Conservation (phyloP, 2,329 filamentous ascomycete genomes). For the Stagonosporopsis rhizophila region DNA sequence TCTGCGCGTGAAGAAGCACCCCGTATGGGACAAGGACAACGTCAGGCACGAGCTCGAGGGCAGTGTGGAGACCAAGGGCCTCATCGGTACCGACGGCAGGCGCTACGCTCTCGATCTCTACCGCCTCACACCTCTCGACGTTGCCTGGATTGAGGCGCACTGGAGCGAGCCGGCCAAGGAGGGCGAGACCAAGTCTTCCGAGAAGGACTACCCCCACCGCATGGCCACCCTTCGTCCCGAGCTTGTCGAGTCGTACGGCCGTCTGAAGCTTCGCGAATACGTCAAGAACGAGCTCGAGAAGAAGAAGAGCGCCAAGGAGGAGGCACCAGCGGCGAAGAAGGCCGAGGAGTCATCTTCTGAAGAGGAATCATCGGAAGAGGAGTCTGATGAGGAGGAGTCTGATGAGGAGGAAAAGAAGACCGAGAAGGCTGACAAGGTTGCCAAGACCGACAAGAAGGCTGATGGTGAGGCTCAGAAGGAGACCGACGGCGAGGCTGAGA, state of each 20-base stretch:
- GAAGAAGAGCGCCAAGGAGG: constrained; percentile 47
- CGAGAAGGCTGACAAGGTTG: constrained; percentile 10
- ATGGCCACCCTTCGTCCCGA: constrained; percentile 95
- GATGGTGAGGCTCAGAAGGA: constrained; percentile 27
- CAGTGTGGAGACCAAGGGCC: constrained; percentile 95
- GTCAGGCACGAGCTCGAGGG: constrained; percentile 90
- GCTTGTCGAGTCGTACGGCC: constrained; percentile 84
- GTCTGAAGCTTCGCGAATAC: constrained; percentile 87
- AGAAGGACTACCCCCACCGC: constrained; percentile 80
- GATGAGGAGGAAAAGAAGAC: constrained; percentile 55
- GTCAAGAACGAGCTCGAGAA: constrained; percentile 74
- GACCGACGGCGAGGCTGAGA: constrained; percentile 25
- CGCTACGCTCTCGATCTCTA: constrained; percentile 99
- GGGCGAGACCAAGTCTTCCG: constrained; percentile 58
- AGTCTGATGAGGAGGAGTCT: constrained; percentile 35
- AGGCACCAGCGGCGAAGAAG: constrained; percentile 49
- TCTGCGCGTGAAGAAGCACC: constrained; percentile 89
- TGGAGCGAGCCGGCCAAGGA: constrained; percentile 53
- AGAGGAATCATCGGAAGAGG: constrained; percentile 27
- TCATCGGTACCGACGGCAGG: constrained; percentile 94
- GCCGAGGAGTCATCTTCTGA: constrained; percentile 45
- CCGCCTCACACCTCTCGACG: constrained; percentile 89
- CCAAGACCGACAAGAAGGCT: too few relatives aligned
- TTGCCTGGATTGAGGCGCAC: constrained; percentile 85
- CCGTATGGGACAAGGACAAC: constrained; percentile 97